Base-by-base conservation (phyloP, 805 yeast genomes). In the Zygosaccharomyces rouxii region DNA sequence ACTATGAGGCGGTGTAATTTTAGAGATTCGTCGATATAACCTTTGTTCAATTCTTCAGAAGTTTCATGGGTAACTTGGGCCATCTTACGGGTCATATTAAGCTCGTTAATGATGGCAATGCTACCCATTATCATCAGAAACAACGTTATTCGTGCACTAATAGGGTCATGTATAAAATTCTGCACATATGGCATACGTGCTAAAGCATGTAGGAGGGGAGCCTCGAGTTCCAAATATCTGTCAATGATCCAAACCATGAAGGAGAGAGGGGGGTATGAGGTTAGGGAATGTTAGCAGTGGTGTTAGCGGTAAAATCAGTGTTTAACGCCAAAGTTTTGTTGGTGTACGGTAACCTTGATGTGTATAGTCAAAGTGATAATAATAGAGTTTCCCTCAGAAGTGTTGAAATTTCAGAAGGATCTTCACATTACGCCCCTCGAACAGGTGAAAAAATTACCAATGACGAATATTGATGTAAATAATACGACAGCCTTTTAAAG, bases 121-220 rank as follows among this genome's bases (percentile, higher is more conserved):
- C 57, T 45, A 3, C 71, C 71, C 11, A 67, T 51, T 1, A 63
- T 51, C 23, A 66, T 31, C 10, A 67, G 47, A 42, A 60, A 62
- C 44, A 66, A 44, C 4, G 71, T 66, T 25, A 67, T 67, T 50
- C 70, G 55, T 14, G 67, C 67, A 52, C 70, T 66, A 2, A 61
- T 37, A 35, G 53, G 54, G 35, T 64, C 65, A 47, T 63, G 62
- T 11, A 62, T 57, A 29, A 61, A 60, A 38, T 54, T 55, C 19
- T 53, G 52, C 7, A 59, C 53, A 42, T 59, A 60, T 9, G 58
- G 53, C 21, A 51, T 26, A 4, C 29, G 45, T 7, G 44, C 47
- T 44, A 66, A 47, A 22, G 47, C 42, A 4, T 42, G 47, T 18
- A 66, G 50, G 11, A 58, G 18, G 11, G 35, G 50, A 3, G 44